Evolutionary conservation across 495 filamentous ascomycete genomes (phyloP), one percentile per base, ranked within the genome.

Genomic region (Pseudomonodictys pantanalensis): DNA sequence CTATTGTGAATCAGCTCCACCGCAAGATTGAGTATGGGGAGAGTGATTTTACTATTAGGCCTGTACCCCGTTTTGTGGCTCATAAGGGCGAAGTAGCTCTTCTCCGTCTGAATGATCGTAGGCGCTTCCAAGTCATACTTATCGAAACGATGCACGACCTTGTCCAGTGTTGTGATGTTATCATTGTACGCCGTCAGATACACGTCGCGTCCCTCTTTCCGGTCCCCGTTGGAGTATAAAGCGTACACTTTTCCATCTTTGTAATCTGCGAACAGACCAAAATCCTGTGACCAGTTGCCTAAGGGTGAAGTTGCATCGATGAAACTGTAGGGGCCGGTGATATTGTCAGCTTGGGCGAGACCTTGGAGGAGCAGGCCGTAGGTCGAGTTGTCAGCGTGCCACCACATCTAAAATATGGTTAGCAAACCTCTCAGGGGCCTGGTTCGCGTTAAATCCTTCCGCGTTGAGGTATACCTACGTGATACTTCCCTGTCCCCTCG

Each of bases 51-150:
- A 73, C 73, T 78, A 33, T 78, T 78, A 0, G 76, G 76, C 30
- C 76, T 68, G 23, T 78, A 78, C 17, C 76, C 76, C 0, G 75
- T 78, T 64, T 78, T 78, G 39, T 78, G 76, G 46, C 72, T 75
- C 73, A 77, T 77, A 1, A 78, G 43, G 0, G 74, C 74, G 52
- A 72, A 78, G 52, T 78, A 78, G 42, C 71, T 72, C 38, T 62
- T 69, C 1, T 77, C 74, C 0, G 76, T 78, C 65, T 77, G 73
- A 15, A 78, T 42, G 43, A 78, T 77, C 11, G 71, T 69, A 0
- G 75, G 76, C 0, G 72, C 76, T 57, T 78, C 76, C 8, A 78
- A 70, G 52, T 78, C 76, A 55, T 66, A 77, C 63, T 78, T 77
- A 54, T 73, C 70, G 41, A 73, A 78, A 2, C 76, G 72, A 57